Evolutionary conservation across 2,329 filamentous ascomycete species (phyloP), one percentile per base, ranked within the genome.

Genomic region (Acrocalymma vagum): DNA sequence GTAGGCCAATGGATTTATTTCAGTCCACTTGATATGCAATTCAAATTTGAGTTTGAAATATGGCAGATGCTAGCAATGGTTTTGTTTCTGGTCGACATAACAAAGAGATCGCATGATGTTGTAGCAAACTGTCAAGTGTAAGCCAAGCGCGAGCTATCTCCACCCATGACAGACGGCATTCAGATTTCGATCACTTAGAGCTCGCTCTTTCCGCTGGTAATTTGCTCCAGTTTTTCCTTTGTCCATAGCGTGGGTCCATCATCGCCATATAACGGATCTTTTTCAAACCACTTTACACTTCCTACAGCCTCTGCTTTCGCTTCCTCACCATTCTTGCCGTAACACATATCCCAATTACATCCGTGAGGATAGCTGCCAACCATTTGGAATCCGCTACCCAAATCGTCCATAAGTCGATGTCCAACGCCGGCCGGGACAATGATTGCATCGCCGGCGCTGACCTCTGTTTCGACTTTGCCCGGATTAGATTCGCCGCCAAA

Each of bases 331-430:
- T 72, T 55, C 35, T 72, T 73, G 1, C 85, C 85, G 70, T 88
- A 60, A 54, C 85, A 88, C 86, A 89, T 88, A 64, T 88, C 84
- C 84, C 84, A 89, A 13, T 64, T 75, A 11, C 70, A 71, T 0
- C 76, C 78, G 16, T 51, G 69, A 0, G 83, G 85, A 72, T 89
- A 88, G 31, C 77, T 78, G 1, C 85, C 86, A 0, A 88, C 79
- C 84, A 88, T 87, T 59, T 80, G 69, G 59, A 88, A 88, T 2
- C 69, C 74, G 2, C 75, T 73, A 13, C 72, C 67, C 14, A 78
- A 36, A 58, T 87, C 82, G 45, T 84, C 74, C 10, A 87, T 53
- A 43, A 88, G 65, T 5, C 82, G 72, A 72, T 89, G 85, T 3
- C 76, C 78, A 14, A 88, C 82, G 0, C 85, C 85, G 0, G 84